Conservation (phyloP, 192 early-diverging fungal genomes). For the Podila epigama region DNA sequence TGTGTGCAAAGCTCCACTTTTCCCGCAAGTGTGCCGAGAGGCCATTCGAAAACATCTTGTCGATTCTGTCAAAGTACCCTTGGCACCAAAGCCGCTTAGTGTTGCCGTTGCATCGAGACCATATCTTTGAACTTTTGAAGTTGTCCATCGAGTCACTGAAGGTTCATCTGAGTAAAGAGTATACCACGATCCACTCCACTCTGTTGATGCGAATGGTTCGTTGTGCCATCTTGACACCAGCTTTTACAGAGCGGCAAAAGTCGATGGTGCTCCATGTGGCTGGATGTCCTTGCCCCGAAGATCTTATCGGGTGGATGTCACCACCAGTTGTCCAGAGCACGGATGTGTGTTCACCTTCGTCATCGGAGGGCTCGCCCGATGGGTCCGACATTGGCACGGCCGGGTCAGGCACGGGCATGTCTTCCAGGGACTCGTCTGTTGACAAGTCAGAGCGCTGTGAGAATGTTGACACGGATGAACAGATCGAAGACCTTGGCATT, state of each 20-base stretch:
- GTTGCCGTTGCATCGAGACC: conserved; percentile 72
- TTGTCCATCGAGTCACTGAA: conserved; percentile 72
- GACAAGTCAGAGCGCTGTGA: neutral
- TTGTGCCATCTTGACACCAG: conserved; percentile 70
- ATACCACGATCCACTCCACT: conserved; percentile 63
- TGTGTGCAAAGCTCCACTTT: conserved; percentile 65
- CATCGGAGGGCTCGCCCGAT: neutral
- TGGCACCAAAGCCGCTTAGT: conserved; percentile 73
- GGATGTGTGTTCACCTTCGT: neutral
- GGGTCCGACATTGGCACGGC: neutral
- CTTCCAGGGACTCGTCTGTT: neutral
- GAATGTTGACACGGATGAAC: conserved; percentile 1
- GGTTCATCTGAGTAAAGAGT: conserved; percentile 63
- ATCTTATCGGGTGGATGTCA: conserved; percentile 41
- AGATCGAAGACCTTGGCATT: conserved; percentile 9
- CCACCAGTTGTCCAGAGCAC: conserved; percentile 8
- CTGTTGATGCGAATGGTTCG: conserved; percentile 64
- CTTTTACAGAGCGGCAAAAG: conserved; percentile 82
- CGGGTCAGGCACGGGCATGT: neutral
- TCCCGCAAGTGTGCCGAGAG: conserved; percentile 76
- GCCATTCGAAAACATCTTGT: conserved; percentile 82
- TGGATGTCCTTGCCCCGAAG: conserved; percentile 37
- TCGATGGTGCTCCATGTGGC: conserved; percentile 59
- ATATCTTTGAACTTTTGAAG: conserved; percentile 60
- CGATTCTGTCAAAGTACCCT: conserved; percentile 73